Evolutionary conservation across 768 basidiomycete genomes (phyloP).

Genomic region (Tephrocybe sp.): DNA sequence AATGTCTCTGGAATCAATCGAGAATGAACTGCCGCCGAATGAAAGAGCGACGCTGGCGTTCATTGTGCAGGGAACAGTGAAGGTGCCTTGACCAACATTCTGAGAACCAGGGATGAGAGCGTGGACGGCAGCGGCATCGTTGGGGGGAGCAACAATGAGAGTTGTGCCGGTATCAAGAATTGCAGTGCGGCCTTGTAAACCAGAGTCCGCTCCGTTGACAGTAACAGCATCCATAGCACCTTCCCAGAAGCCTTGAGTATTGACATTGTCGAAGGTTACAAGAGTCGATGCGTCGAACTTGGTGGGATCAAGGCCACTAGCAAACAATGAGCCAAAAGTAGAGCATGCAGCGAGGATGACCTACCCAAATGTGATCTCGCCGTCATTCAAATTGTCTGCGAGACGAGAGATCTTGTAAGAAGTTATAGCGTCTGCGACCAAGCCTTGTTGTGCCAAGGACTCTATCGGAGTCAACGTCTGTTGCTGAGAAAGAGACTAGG

Average conservation of each 20-base stretch:
- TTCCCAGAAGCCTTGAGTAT: constrained; percentile 78
- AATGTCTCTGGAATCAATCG: constrained; percentile 66
- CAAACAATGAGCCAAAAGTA: not conserved
- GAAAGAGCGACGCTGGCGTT: constrained; percentile 41
- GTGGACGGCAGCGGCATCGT: constrained; percentile 40
- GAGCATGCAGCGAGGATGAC: not conserved
- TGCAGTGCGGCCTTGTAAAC: constrained; percentile 61
- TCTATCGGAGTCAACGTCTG: constrained; percentile 67
- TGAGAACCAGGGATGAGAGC: constrained; percentile 38
- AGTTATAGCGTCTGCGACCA: constrained; percentile 62
- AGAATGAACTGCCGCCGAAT: constrained; percentile 43
- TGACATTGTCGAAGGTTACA: constrained; percentile 61
- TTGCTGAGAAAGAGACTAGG: constrained; percentile 62
- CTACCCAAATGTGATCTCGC: constrained; percentile 77
- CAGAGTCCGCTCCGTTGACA: constrained; percentile 52
- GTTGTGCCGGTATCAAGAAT: constrained; percentile 68
- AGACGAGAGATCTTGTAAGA: constrained; percentile 81
- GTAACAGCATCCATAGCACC: constrained; percentile 54
- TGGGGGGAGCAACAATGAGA: constrained; percentile 43
- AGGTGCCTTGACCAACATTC: constrained; percentile 42
- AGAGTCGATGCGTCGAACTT: constrained; percentile 66
- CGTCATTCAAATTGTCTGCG: constrained; percentile 67
- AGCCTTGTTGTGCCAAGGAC: constrained; percentile 52
- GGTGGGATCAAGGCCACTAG: constrained; percentile 56
- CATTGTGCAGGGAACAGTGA: constrained; percentile 50